Evolutionary conservation across 768 basidiomycete species (phyloP).

Genomic region (Trametes meyenii): DNA sequence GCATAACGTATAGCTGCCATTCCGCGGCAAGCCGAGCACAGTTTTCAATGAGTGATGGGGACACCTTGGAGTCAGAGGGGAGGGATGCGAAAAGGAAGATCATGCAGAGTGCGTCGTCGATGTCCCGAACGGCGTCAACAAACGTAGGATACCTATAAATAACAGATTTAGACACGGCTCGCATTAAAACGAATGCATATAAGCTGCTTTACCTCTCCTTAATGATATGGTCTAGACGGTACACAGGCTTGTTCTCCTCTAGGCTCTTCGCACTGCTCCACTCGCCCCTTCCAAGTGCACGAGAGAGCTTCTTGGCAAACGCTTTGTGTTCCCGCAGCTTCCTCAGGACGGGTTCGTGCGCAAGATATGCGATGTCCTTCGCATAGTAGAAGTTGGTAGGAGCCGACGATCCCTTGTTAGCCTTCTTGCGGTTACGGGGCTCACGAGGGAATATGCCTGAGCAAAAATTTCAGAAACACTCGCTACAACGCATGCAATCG

Average conservation of each 20-base stretch:
- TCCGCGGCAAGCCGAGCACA: slow-evolving; percentile 89
- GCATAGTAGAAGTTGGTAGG: slow-evolving; percentile 98
- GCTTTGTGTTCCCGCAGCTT: slow-evolving; percentile 97
- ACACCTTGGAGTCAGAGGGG: slow-evolving; percentile 82
- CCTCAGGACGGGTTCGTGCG: slow-evolving; percentile 93
- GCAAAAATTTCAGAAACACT: slow-evolving; percentile 9
- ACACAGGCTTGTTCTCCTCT: slow-evolving; percentile 91
- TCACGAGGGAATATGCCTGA: slow-evolving; percentile 97
- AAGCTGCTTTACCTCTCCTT: slow-evolving; percentile 81
- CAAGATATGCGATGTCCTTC: slow-evolving; percentile 96
- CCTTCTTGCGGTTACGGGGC: slow-evolving; percentile 86
- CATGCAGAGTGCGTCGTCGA: slow-evolving; percentile 97
- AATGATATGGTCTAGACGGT: slow-evolving; percentile 92
- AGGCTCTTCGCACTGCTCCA: slow-evolving; percentile 94
- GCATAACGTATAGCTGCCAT: slow-evolving; percentile 97
- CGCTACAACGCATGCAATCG: neutral
- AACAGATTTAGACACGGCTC: neutral
- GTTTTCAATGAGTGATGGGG: slow-evolving; percentile 84
- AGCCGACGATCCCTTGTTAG: slow-evolving; percentile 96
- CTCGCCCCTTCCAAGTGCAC: slow-evolving; percentile 91
- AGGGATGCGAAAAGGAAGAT: slow-evolving; percentile 90
- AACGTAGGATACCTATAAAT: slow-evolving; percentile 89
- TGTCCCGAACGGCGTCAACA: slow-evolving; percentile 91
- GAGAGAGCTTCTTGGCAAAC: slow-evolving; percentile 94
- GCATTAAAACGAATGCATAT: neutral